phyloP scores from a whole-genome alignment of 805 yeast genomes.

The Sungouiozyma ichnusensis region DNA sequence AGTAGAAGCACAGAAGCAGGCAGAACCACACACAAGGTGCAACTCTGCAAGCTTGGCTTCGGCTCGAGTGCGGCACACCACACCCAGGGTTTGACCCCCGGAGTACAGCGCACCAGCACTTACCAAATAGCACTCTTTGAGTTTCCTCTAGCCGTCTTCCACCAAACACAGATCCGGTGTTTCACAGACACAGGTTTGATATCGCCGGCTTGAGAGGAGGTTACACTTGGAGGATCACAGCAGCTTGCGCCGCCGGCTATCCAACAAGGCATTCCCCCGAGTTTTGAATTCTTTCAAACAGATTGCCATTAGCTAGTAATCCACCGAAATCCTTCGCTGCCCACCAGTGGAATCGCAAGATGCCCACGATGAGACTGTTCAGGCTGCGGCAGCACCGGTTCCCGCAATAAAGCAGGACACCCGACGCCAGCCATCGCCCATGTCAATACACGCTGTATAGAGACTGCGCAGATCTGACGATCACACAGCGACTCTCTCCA shows the following conservation, averaged over 20 bases:
- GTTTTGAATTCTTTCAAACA: slow-evolving; percentile 18
- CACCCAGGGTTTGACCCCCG: slow-evolving; percentile 12
- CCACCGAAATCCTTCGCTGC: slow-evolving; percentile 30
- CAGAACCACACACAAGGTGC: no score
- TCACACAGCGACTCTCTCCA: slow-evolving; percentile 28
- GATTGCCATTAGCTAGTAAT: slow-evolving; percentile 25
- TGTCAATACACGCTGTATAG: slow-evolving; percentile 24
- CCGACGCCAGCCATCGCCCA: slow-evolving; percentile 15
- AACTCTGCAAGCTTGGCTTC: slow-evolving; percentile 1
- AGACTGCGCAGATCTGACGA: slow-evolving; percentile 24
- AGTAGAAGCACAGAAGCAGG: no score
- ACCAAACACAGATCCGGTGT: slow-evolving; percentile 21
- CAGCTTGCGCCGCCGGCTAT: slow-evolving; percentile 16
- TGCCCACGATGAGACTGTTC: slow-evolving; percentile 28
- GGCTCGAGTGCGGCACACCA: slow-evolving; percentile 3
- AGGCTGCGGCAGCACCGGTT: slow-evolving; percentile 11
- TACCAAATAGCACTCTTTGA: slow-evolving; percentile 24
- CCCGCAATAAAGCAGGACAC: slow-evolving; percentile 1
- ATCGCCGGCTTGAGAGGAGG: slow-evolving; percentile 27
- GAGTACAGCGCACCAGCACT: slow-evolving; percentile 13
- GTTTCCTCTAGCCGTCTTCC: slow-evolving; percentile 23
- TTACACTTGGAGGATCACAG: slow-evolving; percentile 23
- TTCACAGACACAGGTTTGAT: slow-evolving; percentile 21
- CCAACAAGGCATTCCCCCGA: slow-evolving; percentile 23
- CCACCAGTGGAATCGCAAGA: slow-evolving; percentile 26